phyloP scores from a whole-genome alignment of 257 asterid genomes.

The Oldenlandia corymbosa region DNA sequence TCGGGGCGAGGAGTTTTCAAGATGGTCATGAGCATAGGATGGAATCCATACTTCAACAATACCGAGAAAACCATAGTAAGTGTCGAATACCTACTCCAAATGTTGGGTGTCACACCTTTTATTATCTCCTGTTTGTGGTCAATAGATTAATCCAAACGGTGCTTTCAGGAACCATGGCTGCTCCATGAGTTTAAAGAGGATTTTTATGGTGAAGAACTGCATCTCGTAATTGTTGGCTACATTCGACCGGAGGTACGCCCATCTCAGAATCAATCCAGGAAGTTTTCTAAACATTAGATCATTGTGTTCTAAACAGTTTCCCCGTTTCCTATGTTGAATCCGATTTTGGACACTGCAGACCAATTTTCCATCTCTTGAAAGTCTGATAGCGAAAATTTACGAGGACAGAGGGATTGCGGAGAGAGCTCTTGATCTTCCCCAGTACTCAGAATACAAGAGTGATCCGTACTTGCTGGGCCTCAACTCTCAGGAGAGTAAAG shows the following conservation, averaged over 20 bases:
- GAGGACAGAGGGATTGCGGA: conserved; percentile 64
- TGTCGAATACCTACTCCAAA: conserved; percentile 12
- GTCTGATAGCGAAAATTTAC: conserved; percentile 63
- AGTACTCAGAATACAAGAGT: conserved; percentile 48
- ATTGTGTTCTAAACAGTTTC: too few species aligned
- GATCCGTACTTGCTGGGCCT: conserved; percentile 42
- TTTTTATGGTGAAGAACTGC: conserved; percentile 82
- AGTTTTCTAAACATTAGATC: too few species aligned
- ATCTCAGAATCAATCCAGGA: too few species aligned
- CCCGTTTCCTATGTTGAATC: background rate
- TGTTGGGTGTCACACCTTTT: background rate
- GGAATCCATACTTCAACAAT: conserved; percentile 92
- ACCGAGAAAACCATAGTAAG: conserved; percentile 90
- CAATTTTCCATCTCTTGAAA: conserved; percentile 67
- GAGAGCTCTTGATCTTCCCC: conserved; percentile 68
- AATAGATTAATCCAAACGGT: conserved; percentile 5
- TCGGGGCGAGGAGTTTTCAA: conserved; percentile 58
- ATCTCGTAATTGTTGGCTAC: conserved; percentile 74
- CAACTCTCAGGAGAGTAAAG: conserved; percentile 12
- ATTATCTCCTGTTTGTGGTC: background rate
- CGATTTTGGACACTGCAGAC: conserved; percentile 31
- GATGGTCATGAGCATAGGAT: conserved; percentile 97
- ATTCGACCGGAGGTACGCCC: conserved; percentile 76
- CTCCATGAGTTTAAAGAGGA: conserved; percentile 78
- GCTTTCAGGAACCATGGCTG: conserved; percentile 88